These are phyloP conservation scores for Amylocystis lapponica DNA, from an alignment of 768 basidiomycete genomes.

Conservation along the genomic window DNA sequence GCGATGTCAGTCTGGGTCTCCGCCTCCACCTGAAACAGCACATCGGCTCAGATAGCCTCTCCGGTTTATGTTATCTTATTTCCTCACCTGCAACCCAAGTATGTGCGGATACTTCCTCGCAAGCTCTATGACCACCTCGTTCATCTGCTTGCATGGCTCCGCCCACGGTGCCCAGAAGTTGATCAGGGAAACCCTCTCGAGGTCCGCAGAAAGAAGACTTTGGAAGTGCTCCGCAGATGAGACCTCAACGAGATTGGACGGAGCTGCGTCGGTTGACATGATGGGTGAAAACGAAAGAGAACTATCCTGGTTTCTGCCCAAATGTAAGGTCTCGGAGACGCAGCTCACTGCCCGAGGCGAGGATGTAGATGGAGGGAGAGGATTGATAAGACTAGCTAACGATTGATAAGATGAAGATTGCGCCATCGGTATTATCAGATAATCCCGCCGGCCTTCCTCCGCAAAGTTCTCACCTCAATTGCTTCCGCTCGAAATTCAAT, in stretches of 20 bases:
- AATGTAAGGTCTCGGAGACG: neutral
- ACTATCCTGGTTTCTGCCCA: neutral
- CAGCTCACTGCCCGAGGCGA: neutral
- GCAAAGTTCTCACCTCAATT: neutral
- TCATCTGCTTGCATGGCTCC: constrained; percentile 86
- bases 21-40: constrained; percentile 64
- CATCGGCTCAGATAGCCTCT: neutral
- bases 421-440: no score
- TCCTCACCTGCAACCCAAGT: constrained; percentile 68
- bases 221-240: constrained; percentile 70
- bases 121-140: constrained; percentile 67
- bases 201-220: constrained; percentile 64
- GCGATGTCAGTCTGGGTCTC: constrained; percentile 77
- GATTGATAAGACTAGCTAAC: neutral
- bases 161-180: constrained; percentile 97
- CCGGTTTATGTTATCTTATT: neutral
- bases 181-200: constrained; percentile 76
- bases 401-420: constrained; percentile 13
- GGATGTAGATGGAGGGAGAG: neutral
- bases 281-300: no score
- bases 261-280: constrained; percentile 15
- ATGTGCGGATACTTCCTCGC: constrained; percentile 63
- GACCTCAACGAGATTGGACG: constrained; percentile 42
- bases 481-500: no score
- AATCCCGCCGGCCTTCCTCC: neutral